Conservation (phyloP, 768 basidiomycete genomes). For the Podaxis carcinomalis region DNA sequence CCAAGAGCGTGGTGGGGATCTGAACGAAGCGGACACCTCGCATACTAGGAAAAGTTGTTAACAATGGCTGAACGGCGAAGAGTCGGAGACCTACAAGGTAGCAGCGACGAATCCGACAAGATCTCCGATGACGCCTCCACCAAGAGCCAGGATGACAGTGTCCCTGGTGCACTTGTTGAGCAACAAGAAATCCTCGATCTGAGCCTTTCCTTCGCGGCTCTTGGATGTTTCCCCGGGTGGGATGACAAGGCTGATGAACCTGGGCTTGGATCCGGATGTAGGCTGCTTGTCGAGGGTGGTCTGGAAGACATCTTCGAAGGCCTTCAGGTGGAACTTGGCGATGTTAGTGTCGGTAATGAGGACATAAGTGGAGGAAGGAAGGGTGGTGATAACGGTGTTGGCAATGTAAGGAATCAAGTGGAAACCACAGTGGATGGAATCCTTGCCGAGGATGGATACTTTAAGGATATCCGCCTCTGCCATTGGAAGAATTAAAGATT, state of each 20-base stretch:
- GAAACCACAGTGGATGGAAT: slow-evolving; percentile 92
- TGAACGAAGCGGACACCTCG: slow-evolving; percentile 94
- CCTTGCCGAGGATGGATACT: slow-evolving; percentile 79
- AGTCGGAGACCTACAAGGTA: slow-evolving; percentile 70
- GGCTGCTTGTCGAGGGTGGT: slow-evolving; percentile 26
- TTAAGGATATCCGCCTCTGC: slow-evolving; percentile 57
- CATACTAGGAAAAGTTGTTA: slow-evolving; percentile 58
- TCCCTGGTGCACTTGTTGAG: slow-evolving; percentile 87
- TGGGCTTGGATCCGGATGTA: slow-evolving; percentile 31
- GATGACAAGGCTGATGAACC: slow-evolving; percentile 77
- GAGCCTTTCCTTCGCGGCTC: slow-evolving; percentile 85
- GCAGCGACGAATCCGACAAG: slow-evolving; percentile 95
- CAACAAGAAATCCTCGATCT: slow-evolving; percentile 91
- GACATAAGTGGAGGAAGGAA: slow-evolving; percentile 84
- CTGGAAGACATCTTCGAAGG: slow-evolving; percentile 66
- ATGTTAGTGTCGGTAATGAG: slow-evolving; percentile 92
- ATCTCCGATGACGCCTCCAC: slow-evolving; percentile 97
- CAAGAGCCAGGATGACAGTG: slow-evolving; percentile 88
- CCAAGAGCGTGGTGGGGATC: slow-evolving; percentile 92
- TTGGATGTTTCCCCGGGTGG: slow-evolving; percentile 93
- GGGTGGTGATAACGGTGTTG: slow-evolving; percentile 59
- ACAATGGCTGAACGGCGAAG: slow-evolving; percentile 3
- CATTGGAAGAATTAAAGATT: neutral
- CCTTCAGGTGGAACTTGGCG: slow-evolving; percentile 69
- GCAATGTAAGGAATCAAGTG: slow-evolving; percentile 87